A percentile compares a stretch with the other conserved stretches of the same genome.
Evolutionary conservation across 257 asterid genomes (phyloP).

Genomic region (Nicotiana attenuata): DNA sequence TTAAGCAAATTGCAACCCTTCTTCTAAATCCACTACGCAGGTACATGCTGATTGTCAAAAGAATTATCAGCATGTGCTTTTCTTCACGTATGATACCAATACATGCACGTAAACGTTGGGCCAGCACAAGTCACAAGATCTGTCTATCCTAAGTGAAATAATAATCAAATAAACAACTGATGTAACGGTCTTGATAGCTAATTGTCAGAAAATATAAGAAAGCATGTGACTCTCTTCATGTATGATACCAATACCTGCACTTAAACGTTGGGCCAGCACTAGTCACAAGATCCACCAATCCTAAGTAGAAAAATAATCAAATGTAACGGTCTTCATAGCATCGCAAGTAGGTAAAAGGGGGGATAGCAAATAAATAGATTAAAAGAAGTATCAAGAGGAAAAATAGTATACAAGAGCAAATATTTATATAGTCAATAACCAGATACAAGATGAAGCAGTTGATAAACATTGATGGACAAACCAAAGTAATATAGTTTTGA

Average conservation of each 20-base stretch:
- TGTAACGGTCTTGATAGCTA: not conserved
- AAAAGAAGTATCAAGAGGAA: not conserved
- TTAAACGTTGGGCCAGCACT: not conserved
- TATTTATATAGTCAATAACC: not conserved
- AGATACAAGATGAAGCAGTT: not conserved
- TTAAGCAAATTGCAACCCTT: not conserved
- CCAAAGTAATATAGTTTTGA: not conserved
- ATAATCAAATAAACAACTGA: not conserved
- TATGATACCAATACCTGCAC: not conserved
- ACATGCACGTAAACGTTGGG: not conserved
- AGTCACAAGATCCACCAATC: not conserved
- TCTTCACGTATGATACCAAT: not conserved
- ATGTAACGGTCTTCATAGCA: not conserved
- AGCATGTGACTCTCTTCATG: not conserved
- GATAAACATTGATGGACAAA: slow-evolving; percentile 7
- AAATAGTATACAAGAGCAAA: not conserved
- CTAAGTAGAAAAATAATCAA: not conserved
- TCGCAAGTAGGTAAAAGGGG: not conserved
- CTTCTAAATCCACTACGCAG: not conserved
- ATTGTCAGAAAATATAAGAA: not conserved
- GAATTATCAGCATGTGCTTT: not conserved
- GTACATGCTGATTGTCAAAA: not conserved
- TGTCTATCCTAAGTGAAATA: not conserved
- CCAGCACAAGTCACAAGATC: not conserved
- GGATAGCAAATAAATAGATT: not conserved